These are phyloP conservation scores for Xylaria curta DNA, from an alignment of 495 filamentous ascomycete genomes.

Conservation along the genomic window DNA sequence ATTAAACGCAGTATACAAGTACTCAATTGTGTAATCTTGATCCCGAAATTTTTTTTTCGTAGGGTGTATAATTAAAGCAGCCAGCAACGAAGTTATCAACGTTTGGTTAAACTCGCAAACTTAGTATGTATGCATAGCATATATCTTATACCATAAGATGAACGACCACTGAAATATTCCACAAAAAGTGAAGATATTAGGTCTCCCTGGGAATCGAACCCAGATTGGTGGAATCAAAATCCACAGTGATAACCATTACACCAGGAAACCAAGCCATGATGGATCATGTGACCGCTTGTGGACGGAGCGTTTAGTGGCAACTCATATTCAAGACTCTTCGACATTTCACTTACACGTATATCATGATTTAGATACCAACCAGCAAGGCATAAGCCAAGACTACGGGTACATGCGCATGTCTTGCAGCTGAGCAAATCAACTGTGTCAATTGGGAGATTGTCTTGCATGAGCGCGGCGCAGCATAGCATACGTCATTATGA, in stretches of 20 bases:
- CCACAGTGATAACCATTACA: constrained; percentile 31
- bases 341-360: background rate
- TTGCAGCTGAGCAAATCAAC: no score
- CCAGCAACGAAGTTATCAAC: background rate
- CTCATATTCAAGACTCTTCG: no score
- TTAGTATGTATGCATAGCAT: no score
- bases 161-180: background rate
- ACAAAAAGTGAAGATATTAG: no score
- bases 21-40: background rate
- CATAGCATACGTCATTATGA: constrained; percentile 16
- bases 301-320: background rate
- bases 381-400: background rate
- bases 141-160: background rate
- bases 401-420: background rate
- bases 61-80: no score
- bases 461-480: background rate
- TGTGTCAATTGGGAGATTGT: background rate
- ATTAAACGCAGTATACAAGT: background rate
- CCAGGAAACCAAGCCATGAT: constrained; percentile 17
- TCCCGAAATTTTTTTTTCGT: no score
- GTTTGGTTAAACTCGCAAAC: background rate
- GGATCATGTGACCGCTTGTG: constrained; percentile 12
- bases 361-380: background rate
- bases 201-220: constrained; percentile 32
- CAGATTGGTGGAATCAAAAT: constrained; percentile 30